Conservation (phyloP, 2,329 filamentous ascomycete species). For the Nigrograna mackinnonii region DNA sequence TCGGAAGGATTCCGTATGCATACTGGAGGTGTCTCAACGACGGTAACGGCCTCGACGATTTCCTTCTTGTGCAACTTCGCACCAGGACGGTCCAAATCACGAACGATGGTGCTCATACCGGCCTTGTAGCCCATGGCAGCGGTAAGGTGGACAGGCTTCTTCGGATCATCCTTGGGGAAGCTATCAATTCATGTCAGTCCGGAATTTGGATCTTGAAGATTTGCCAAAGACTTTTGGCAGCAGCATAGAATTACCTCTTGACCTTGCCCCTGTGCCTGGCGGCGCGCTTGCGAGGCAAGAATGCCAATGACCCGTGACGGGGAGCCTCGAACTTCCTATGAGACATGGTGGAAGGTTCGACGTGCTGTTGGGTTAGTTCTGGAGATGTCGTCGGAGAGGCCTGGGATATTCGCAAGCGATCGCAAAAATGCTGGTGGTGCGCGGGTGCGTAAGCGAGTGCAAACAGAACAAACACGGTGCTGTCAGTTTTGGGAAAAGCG, state of each 20-base stretch:
- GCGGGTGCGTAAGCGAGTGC: constrained; percentile 2
- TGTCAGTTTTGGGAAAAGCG: too few relatives aligned
- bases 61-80: constrained; percentile 95
- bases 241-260: constrained; percentile 76
- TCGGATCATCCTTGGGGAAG: constrained; percentile 99
- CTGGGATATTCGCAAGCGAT: constrained; percentile 24
- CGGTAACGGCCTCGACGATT: constrained; percentile 47
- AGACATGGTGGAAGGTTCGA: constrained; percentile 48
- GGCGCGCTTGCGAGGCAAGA: constrained; percentile 75
- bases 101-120: constrained; percentile 99
- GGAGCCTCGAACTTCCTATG: constrained; percentile 82
- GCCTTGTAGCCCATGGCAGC: constrained; percentile 99
- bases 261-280: constrained; percentile 95
- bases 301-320: constrained; percentile 78
- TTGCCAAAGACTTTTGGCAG: constrained; percentile 11
- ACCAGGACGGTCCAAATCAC: constrained; percentile 97
- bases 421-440: constrained; percentile 3
- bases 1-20: constrained; percentile 65
- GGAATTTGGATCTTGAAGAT: constrained; percentile 24
- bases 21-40: constrained; percentile 63
- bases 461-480: too few relatives aligned
- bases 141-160: constrained; percentile 99
- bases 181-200: too few relatives aligned
- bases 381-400: not conserved
- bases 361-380: constrained; percentile 39